phyloP scores from a whole-genome alignment of 2,329 filamentous ascomycete genomes.

The Chalaropsis ovoidea region DNA sequence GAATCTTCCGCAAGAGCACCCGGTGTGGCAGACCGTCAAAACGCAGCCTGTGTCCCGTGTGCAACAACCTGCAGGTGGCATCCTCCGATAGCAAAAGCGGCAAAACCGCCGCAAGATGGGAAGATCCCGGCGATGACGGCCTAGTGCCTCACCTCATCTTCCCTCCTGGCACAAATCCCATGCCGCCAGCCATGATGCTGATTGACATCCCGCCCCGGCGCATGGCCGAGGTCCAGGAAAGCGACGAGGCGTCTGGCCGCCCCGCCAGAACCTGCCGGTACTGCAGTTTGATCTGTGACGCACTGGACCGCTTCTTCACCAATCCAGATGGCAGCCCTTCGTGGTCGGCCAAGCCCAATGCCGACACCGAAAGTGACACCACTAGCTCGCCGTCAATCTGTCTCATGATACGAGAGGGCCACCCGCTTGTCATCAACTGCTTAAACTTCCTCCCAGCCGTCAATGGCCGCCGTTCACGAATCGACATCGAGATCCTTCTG shows the following conservation, averaged over 20 bases:
- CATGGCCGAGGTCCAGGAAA: slow-evolving; percentile 22
- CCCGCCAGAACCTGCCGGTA: slow-evolving; percentile 19
- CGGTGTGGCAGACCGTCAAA: slow-evolving; percentile 13
- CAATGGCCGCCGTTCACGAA: slow-evolving; percentile 22
- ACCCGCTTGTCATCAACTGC: slow-evolving; percentile 24
- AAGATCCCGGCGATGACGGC: slow-evolving; percentile 22
- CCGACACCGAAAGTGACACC: slow-evolving; percentile 19
- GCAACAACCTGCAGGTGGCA: slow-evolving; percentile 24
- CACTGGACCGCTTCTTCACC: slow-evolving; percentile 20
- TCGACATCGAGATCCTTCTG: slow-evolving; percentile 22
- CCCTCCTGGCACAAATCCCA: slow-evolving; percentile 21
- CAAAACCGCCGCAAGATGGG: slow-evolving; percentile 22
- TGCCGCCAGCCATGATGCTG: slow-evolving; percentile 25
- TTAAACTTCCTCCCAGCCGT: slow-evolving; percentile 21
- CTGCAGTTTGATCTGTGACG: slow-evolving; percentile 21
- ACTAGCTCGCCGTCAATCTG: slow-evolving; percentile 23
- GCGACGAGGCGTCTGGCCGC: slow-evolving; percentile 12
- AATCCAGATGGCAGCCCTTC: not conserved
- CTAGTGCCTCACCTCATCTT: slow-evolving; percentile 14
- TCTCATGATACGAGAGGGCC: slow-evolving; percentile 22
- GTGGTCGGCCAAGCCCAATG: slow-evolving; percentile 15
- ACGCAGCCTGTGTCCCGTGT: slow-evolving; percentile 21
- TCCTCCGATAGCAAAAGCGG: slow-evolving; percentile 22
- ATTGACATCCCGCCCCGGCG: slow-evolving; percentile 22
- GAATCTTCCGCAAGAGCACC: slow-evolving; percentile 24